Evolutionary conservation across 1,139 yeast genomes (phyloP), one percentile per base, ranked within the genome.

Genomic region (Komagataea norvegica): DNA sequence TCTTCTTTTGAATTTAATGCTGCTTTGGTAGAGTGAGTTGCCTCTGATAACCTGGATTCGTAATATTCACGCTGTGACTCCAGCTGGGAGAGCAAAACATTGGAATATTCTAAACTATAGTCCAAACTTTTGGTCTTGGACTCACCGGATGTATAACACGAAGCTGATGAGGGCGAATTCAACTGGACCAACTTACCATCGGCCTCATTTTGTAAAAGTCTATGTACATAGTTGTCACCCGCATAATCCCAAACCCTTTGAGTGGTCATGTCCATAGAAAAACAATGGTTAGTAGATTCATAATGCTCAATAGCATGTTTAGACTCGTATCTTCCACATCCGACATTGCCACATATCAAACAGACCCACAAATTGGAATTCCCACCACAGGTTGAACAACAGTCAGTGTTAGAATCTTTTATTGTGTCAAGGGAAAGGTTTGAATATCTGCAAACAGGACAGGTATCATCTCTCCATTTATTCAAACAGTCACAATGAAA

Each of bases 161-260:
- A 15, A 25, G 44, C 16, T 19, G 47, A 36, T 3, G 38, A 40
- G 2, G 49, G 44, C n/a, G 51, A 48, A 5, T 72, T 71, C 31
- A 85, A 64, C 55, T 86, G 95, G 4, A 86, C 93, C 22, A 86
- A 59, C 50, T 86, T 86, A 0, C 95, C 95, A 57, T 86, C 95
- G 0, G 81, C 69, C 53, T 86, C 91, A 59, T 86, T 87, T 43
- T 89, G 86, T 4, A 89, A 72, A 31, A 89, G 62, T 36, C 96
- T 65, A 61, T 89, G 97, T 6, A 89, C 96, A 58, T 88, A 89
- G 46, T 79, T 79, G 56, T 89, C 96, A 2, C 91, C 91, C 0
- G 91, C 89, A 57, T 89, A 89, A 57, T 89, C 96, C 97, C 97
- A 89, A 2, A 89, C 95, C 34, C 97, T 66, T 44, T 89, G 93